Percentiles rank a stretch among this genome's conserved stretches.
phyloP scores from a whole-genome alignment of 2,329 filamentous ascomycete species.

The Leptographium radiaticola region DNA sequence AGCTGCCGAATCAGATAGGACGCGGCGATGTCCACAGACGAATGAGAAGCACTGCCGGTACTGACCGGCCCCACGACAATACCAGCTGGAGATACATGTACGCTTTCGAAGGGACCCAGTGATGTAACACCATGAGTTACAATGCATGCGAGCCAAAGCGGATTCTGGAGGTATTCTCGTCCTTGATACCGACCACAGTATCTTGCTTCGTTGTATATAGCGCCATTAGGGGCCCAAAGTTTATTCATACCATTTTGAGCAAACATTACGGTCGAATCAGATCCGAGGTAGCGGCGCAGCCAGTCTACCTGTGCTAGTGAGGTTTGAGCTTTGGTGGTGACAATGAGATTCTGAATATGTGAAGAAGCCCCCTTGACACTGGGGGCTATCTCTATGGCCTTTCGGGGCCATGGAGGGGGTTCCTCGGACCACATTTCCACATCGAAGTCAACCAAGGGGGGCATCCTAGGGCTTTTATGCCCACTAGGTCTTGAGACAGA shows the following conservation, averaged over 20 bases:
- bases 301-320: constrained; percentile 48
- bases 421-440: constrained; percentile 43
- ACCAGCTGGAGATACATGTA: constrained; percentile 37
- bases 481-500: not conserved
- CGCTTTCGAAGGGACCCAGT: constrained; percentile 33
- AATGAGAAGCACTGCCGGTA: not conserved
- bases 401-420: constrained; percentile 20
- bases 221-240: constrained; percentile 40
- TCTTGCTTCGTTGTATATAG: constrained; percentile 26
- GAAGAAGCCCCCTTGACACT: not conserved
- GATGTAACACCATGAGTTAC: constrained; percentile 44
- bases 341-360: constrained; percentile 57
- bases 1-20: constrained; percentile 30
- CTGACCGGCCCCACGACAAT: constrained; percentile 33
- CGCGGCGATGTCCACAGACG: constrained; percentile 3
- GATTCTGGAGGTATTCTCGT: constrained; percentile 22
- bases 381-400: constrained; percentile 26
- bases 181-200: constrained; percentile 16
- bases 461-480: constrained; percentile 15
- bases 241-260: constrained; percentile 79
- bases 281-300: constrained; percentile 48
- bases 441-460: constrained; percentile 25
- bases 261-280: constrained; percentile 62
- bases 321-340: constrained; percentile 61
- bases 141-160: constrained; percentile 60